Base-by-base conservation (phyloP, 73 alveolate species). In the Paramecium octaurelia region DNA sequence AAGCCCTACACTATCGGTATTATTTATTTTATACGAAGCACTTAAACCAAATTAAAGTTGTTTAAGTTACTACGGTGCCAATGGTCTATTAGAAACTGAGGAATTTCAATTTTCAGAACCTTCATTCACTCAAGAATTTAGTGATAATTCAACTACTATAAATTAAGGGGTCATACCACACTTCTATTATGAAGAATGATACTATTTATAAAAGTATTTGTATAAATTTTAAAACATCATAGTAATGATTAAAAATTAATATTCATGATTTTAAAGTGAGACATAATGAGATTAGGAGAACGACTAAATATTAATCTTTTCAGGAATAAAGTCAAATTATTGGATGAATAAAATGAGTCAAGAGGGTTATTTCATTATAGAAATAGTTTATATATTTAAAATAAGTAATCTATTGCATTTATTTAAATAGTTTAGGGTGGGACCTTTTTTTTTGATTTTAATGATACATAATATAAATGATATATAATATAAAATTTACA, bases 31-130 rank as follows among this genome's bases (percentile, higher is more conserved):
- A 34, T 64, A 64, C 12, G 9, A 23, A 80, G 91, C 91, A 14
- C 23, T 80, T 18, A 44, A 21, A 80, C 91, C 91, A 2, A 31
- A 34, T 23, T 48, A 80, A 43, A 80, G 91, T 48, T 80, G 91
- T 80, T 44, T 80, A 43, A 80, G 91, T 80, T 80, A 80, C 20
- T 80, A 80, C 46, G 91, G 91, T 20, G 73, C 91, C 1, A 80
- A 80, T 80, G 77, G 91, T 31, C 43, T 20, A 21, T 42, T 42
- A 44, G 91, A 80, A 23, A 80, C 73, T 1, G 91, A 80, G 4
- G 91, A 80, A 24, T 80, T 80, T 80, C 5, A 21, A 46, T 80
- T 43, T 46, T 21, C 43, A 43, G 76, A 80, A 80, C 70, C 57
- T 3, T 9, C 23, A 80, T 80, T 46, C 70, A 80, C 42, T 23